A percentile compares a stretch with the other conserved stretches of the same genome.
These are phyloP conservation scores for Closterium sp. DNA, from an alignment of 139 green algal genomes.

Conservation along the genomic window DNA sequence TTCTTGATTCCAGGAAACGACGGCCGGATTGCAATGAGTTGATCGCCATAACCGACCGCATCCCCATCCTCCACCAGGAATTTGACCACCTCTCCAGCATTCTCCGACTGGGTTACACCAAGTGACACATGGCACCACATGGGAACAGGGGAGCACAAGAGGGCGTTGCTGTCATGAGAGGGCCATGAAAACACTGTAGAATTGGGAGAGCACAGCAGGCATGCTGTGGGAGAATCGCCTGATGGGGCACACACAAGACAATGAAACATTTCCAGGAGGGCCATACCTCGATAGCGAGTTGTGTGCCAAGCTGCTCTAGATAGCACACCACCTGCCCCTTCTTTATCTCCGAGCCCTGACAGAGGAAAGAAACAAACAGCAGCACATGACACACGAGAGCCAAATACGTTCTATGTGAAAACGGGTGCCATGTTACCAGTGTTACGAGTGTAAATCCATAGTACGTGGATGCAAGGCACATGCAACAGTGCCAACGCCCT, in stretches of 20 bases:
- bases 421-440: not conserved
- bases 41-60: not conserved
- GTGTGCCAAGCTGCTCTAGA: constrained; percentile 94
- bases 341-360: constrained; percentile 64
- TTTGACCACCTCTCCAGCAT: not conserved
- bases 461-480: not conserved
- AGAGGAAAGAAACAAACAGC: not conserved
- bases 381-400: not conserved
- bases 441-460: not conserved
- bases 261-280: not conserved
- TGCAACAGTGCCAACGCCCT: not conserved
- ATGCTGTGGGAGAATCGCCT: too few relatives aligned
- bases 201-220: too few relatives aligned
- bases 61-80: not conserved
- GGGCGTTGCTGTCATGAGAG: too few relatives aligned
- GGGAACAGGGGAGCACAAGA: too few relatives aligned
- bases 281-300: constrained; percentile 70
- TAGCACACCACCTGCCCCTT: constrained; percentile 80
- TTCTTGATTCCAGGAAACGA: constrained; percentile 5
- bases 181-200: too few relatives aligned
- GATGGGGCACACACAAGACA: too few relatives aligned
- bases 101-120: not conserved
- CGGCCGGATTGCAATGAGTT: not conserved
- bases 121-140: too few relatives aligned
- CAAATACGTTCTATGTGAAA: too few relatives aligned